Conservation (phyloP, 2,329 filamentous ascomycete species). For the Epichloe typhina region DNA sequence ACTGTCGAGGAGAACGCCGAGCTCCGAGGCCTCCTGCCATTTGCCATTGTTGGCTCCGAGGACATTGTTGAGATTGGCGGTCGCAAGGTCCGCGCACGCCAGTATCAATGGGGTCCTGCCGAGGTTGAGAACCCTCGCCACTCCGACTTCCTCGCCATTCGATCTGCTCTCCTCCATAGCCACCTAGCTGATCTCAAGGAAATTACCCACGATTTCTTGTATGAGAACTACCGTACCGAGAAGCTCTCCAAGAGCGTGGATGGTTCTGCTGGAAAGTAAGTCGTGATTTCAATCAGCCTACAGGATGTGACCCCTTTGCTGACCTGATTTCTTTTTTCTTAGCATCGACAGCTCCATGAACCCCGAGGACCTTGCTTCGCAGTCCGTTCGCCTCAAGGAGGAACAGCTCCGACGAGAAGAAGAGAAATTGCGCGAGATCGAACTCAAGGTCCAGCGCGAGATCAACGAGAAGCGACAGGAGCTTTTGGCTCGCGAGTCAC, state of each 20-base stretch:
- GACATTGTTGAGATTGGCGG: slow-evolving; percentile 90
- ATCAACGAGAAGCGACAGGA: slow-evolving; percentile 99
- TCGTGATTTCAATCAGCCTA: slow-evolving; percentile 18
- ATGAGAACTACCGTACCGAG: slow-evolving; percentile 99
- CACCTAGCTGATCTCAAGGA: slow-evolving; percentile 98
- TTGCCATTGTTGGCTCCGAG: slow-evolving; percentile 96
- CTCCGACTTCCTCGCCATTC: slow-evolving; percentile 95
- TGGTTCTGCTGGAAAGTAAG: slow-evolving; percentile 75
- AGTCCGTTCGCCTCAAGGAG: slow-evolving; percentile 98
- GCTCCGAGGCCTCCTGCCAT: slow-evolving; percentile 93
- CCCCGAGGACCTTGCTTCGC: slow-evolving; percentile 89
- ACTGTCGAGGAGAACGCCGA: slow-evolving; percentile 99
- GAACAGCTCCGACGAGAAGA: slow-evolving; percentile 98
- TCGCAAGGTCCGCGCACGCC: slow-evolving; percentile 80
- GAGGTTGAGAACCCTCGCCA: slow-evolving; percentile 99
- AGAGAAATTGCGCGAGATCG: slow-evolving; percentile 99
- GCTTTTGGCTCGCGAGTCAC: slow-evolving; percentile 89
- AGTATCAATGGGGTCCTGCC: slow-evolving; percentile 98
- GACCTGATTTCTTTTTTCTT: slow-evolving; percentile 12
- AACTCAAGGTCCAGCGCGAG: slow-evolving; percentile 98
- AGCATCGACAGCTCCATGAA: slow-evolving; percentile 75
- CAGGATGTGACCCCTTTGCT: slow-evolving; percentile 11
- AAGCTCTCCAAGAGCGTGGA: slow-evolving; percentile 99
- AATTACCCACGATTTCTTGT: slow-evolving; percentile 98
- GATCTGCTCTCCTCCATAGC: slow-evolving; percentile 91